A percentile compares a stretch with the other conserved stretches of the same genome.
phyloP scores from a whole-genome alignment of 2,329 filamentous ascomycete genomes.

The Cladosporium phlei region DNA sequence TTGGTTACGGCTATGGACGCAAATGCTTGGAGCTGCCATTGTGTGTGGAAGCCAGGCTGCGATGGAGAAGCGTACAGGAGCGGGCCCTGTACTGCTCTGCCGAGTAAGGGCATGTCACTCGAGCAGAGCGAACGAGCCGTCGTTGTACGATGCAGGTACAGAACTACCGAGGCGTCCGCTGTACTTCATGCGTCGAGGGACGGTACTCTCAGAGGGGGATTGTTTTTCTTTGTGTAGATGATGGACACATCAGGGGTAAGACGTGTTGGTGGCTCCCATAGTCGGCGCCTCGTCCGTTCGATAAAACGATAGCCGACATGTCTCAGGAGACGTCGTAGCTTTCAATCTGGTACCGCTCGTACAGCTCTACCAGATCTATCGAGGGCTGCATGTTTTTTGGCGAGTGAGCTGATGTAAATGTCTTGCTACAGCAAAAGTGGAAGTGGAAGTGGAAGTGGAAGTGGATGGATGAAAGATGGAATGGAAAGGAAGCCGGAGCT shows the following conservation, averaged over 20 bases:
- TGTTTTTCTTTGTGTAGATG: neutral
- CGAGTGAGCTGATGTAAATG: neutral
- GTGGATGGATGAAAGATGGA: too few species aligned
- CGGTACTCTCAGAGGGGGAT: too few species aligned
- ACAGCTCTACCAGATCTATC: neutral
- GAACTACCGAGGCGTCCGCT: neutral
- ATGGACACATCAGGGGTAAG: neutral
- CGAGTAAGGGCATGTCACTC: neutral
- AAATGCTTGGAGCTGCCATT: neutral
- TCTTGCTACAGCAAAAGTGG: neutral
- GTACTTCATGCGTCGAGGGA: too few species aligned
- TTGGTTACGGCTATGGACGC: neutral
- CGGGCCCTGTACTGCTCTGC: neutral
- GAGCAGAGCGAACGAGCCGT: neutral
- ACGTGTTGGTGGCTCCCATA: neutral
- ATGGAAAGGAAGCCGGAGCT: too few species aligned
- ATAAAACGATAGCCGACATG: neutral
- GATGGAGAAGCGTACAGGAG: neutral
- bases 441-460: too few species aligned
- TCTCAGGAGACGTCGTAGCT: neutral
- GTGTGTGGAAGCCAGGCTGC: neutral
- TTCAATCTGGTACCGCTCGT: neutral
- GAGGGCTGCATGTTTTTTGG: neutral
- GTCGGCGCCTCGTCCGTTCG: neutral
- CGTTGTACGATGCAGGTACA: conserved; percentile 9